Base-by-base conservation (phyloP, 75 land plant genomes). In the Pinus taeda region DNA sequence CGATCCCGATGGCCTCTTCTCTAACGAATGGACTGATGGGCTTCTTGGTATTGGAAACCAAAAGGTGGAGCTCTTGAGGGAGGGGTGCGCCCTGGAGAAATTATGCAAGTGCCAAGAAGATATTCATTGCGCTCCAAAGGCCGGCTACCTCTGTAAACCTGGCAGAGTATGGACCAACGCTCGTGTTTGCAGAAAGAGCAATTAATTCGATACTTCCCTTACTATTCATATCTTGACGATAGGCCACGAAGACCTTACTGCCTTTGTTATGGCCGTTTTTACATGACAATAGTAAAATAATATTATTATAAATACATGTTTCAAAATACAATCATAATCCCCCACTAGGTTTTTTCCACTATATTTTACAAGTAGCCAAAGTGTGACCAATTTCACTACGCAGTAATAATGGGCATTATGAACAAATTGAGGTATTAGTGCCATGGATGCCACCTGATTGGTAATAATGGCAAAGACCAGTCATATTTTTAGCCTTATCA, bases 1-100 rank as follows among this genome's bases (percentile, higher is more conserved):
- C n/a, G 83, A 84, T 60, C 83, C 85, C 22, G 21, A 77, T 18
- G 85, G 79, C 3, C 15, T 84, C 20, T 84, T 81, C 57, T 81
- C 83, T 0, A 84, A 79, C 60, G 67, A 75, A 21, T 84, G 85
- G 85, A 49, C 75, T 7, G 84, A 83, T 76, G 75, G 18, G 3
- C 17, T 83, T 15, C 63, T 80, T 13, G 80, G 83, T 3, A 36
- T 78, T 4, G 45, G 20, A 7, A 17, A 17, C 21, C 36, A 21
- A 15, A 15, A 6, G 5, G 70, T 55, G 64, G 20, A 62, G 69
- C 57, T 22, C 9, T 4, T 62, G 9, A 33, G 30, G n/a, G 77
- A 79, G 3, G 37, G 75, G 30, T 84, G 85, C 57, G 84, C 83
- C 0, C 75, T 84, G 69, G 85, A 80, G 20, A 83, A 83, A 42